Conservation (phyloP, 129 eudicot species). For the Chrysanthemum lavandulifolium region DNA sequence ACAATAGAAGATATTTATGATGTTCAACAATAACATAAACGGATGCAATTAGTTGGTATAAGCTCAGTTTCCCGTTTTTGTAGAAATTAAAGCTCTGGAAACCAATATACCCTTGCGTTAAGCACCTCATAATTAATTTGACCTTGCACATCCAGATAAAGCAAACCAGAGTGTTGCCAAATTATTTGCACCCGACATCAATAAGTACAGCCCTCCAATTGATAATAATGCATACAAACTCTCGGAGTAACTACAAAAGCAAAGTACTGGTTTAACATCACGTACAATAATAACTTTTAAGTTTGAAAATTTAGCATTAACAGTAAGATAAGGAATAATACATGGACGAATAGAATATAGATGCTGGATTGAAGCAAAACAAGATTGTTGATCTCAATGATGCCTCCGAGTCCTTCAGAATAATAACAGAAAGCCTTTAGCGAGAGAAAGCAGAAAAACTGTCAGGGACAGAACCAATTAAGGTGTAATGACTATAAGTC, state of each 20-base stretch:
- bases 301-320: too few species aligned
- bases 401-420: slow-evolving; percentile 66
- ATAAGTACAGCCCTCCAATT: slow-evolving; percentile 22
- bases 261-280: slow-evolving; percentile 10
- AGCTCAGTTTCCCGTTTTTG: slow-evolving; percentile 48
- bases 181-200: slow-evolving; percentile 46
- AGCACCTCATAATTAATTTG: slow-evolving; percentile 76
- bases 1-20: neutral
- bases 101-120: slow-evolving; percentile 82
- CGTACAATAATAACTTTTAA: slow-evolving; percentile 1
- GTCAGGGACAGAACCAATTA: too few species aligned
- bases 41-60: neutral
- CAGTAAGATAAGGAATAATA: slow-evolving; percentile 28
- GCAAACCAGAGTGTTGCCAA: too few species aligned
- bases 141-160: slow-evolving; percentile 13
- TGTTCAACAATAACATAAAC: slow-evolving; percentile 2
- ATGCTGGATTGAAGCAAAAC: slow-evolving; percentile 97
- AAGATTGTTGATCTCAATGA: slow-evolving; percentile 75
- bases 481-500: too few species aligned
- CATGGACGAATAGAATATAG: slow-evolving; percentile 93
- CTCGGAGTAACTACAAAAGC: slow-evolving; percentile 14
- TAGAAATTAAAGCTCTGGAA: slow-evolving; percentile 48
- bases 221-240: too few species aligned
- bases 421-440: neutral
- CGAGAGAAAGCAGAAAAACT: too few species aligned